These are phyloP conservation scores for Aegilops bicornis DNA, from an alignment of 176 grass and related monocot species.

Conservation along the genomic window DNA sequence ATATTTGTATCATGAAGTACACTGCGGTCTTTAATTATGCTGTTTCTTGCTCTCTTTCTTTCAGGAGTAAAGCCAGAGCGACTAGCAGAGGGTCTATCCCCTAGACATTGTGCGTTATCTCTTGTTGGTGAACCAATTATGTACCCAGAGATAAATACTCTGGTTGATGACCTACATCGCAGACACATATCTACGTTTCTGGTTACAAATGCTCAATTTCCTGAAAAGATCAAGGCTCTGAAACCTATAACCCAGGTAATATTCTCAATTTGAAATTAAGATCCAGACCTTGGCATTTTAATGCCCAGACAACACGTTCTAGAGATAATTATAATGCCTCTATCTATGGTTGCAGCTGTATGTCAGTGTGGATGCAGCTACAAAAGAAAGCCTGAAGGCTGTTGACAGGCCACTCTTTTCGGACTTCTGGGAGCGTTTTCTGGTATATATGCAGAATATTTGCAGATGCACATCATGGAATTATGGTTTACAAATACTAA, in stretches of 20 bases:
- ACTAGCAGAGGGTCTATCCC: conserved; percentile 77
- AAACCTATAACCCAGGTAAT: conserved; percentile 88
- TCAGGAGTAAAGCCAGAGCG: conserved; percentile 80
- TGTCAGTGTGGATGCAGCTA: conserved; percentile 94
- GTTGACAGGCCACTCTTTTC: conserved; percentile 91
- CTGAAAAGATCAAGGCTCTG: conserved; percentile 78
- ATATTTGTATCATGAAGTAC: not conserved
- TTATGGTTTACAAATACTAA: conserved; percentile 32
- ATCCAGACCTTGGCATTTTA: not conserved
- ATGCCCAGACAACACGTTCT: conserved; percentile 12
- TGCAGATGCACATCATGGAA: not conserved
- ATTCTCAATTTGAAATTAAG: conserved; percentile 1
- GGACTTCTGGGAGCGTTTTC: conserved; percentile 98
- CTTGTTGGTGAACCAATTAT: conserved; percentile 99
- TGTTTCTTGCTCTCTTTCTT: conserved; percentile 7
- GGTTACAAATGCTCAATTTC: conserved; percentile 99
- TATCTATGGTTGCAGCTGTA: conserved; percentile 63
- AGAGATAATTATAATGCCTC: conserved; percentile 8
- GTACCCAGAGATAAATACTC: conserved; percentile 96
- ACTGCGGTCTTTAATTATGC: not conserved
- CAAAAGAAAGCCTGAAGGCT: conserved; percentile 95
- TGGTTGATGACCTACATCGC: conserved; percentile 80
- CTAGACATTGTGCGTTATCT: conserved; percentile 93
- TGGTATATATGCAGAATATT: conserved; percentile 48
- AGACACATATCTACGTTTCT: conserved; percentile 94